Evolutionary conservation across 2,329 filamentous ascomycete genomes (phyloP), one percentile per base, ranked within the genome.

Genomic region (Penicillium oxalicum): DNA sequence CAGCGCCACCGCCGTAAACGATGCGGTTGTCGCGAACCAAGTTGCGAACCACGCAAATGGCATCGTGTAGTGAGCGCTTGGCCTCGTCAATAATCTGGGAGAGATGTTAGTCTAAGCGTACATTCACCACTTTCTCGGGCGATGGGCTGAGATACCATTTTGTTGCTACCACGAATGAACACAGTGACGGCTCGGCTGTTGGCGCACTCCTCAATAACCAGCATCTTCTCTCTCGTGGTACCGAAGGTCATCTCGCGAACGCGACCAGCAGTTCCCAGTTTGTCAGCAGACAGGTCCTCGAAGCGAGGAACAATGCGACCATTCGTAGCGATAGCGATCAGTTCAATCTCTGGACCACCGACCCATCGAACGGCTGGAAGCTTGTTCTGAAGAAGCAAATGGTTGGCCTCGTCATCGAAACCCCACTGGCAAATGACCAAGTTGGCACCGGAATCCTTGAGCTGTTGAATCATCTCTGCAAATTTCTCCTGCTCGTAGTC

Each of bases 401-500:
- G 93, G 76, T 98, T 98, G 55, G 93, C 93, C 75, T 98, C 93
- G 66, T 98, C 93, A 68, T 98, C 93, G 67, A 98, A 98, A 59
- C 93, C 93, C 93, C 94, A 98, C 70, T 98, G 94, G 74, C 93
- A 98, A 66, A 98, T 95, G 56, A 91, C 93, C 52, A 98, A 80
- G 75, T 98, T 98, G 57, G 93, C 93, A 53, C 93, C 93, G 0
- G 91, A 94, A 63, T 88, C 88, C 77, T 98, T 98, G 77, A 98
- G 93, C 73, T 96, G 88, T 68, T 94, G 80, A 62, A 98, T 96
- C 93, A 98, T 98, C 76, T 97, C 91, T 50, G 88, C 81, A 68
- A 98, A 98, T 75, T 97, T 98, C 68, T 88, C 87, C 62, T 85
- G 85, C 74, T 98, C 93, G 75, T 98, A 98, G 61, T 80, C 88